phyloP scores from a whole-genome alignment of 2,329 filamentous ascomycete species.

The Colletotrichum sp. region DNA sequence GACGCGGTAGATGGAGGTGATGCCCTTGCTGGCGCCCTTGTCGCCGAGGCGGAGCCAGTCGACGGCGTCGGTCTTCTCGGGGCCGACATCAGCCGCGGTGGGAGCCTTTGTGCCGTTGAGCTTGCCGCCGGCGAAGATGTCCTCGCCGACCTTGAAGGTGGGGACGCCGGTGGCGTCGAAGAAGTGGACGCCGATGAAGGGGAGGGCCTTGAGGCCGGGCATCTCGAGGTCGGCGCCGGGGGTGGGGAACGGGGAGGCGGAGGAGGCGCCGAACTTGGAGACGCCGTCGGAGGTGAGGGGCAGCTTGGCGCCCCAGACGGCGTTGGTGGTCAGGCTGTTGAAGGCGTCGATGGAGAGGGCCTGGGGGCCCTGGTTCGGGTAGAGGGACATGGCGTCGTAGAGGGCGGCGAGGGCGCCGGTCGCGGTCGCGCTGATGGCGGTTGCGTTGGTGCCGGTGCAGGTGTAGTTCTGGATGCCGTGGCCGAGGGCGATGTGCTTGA shows the following conservation, averaged over 20 bases:
- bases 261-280: constrained; percentile 44
- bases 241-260: constrained; percentile 49
- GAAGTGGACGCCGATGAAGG: constrained; percentile 69
- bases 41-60: constrained; percentile 58
- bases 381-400: constrained; percentile 61
- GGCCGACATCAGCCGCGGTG: constrained; percentile 46
- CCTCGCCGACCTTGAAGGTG: constrained; percentile 60
- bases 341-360: constrained; percentile 45
- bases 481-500: constrained; percentile 64
- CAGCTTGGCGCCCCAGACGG: constrained; percentile 45
- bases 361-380: constrained; percentile 45
- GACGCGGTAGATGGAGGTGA: constrained; percentile 58
- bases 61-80: constrained; percentile 56
- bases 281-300: constrained; percentile 54
- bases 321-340: constrained; percentile 41
- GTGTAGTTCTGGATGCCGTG: constrained; percentile 75
- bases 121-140: constrained; percentile 49
- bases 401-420: constrained; percentile 64
- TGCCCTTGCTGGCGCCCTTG: constrained; percentile 41
- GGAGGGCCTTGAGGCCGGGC: constrained; percentile 34
- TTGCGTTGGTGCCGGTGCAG: constrained; percentile 47
- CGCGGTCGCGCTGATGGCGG: constrained; percentile 62
- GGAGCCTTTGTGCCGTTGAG: constrained; percentile 62
- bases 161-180: constrained; percentile 62
- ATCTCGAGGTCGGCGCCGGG: constrained; percentile 43